A percentile compares a stretch with the other conserved stretches of the same genome.
phyloP scores from a whole-genome alignment of 805 yeast genomes.

The Candida quercuum region DNA sequence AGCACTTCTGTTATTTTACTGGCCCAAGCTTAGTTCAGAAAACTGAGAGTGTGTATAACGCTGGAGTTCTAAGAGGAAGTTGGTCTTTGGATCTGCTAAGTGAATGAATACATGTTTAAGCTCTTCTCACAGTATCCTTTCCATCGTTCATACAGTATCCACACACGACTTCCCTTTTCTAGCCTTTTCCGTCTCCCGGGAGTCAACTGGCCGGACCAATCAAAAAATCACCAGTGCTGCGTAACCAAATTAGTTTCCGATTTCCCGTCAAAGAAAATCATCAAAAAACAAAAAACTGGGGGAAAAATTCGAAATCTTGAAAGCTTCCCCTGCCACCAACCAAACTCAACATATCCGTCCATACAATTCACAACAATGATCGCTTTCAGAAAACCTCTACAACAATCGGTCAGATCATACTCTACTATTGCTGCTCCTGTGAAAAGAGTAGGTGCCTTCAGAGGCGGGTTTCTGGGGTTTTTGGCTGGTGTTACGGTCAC shows the following conservation, averaged over 20 bases:
- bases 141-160: too few species aligned
- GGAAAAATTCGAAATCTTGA: background rate
- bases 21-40: too few species aligned
- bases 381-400: background rate
- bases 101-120: too few species aligned
- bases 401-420: background rate
- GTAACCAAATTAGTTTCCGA: background rate
- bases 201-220: too few species aligned
- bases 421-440: slow-evolving; percentile 8
- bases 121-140: too few species aligned
- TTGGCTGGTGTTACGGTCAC: slow-evolving; percentile 70
- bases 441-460: slow-evolving; percentile 34
- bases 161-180: too few species aligned
- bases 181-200: too few species aligned
- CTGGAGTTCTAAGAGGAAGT: too few species aligned
- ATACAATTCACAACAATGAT: background rate
- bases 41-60: too few species aligned
- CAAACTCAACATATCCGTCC: background rate
- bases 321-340: background rate
- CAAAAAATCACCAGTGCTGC: background rate
- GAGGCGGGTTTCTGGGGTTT: slow-evolving; percentile 64
- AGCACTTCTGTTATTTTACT: too few species aligned
- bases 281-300: background rate
- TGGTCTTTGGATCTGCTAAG: too few species aligned
- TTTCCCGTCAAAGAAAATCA: background rate